Evolutionary conservation across 2,329 filamentous ascomycete genomes (phyloP), one percentile per base, ranked within the genome.

Genomic region (Nothopassalora personata): DNA sequence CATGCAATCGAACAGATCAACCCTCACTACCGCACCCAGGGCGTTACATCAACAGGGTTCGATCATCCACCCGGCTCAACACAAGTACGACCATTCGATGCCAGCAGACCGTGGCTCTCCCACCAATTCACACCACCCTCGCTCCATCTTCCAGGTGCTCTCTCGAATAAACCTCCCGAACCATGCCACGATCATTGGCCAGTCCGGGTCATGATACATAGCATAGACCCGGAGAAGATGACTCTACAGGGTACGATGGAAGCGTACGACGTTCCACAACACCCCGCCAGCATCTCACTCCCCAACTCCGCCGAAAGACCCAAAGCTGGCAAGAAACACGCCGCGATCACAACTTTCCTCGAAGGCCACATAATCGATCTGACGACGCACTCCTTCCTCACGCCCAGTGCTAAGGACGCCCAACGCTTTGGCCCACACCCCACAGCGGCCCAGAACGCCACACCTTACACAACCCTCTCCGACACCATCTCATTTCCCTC

Each of bases 361-460:
- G 85, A 87, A 75, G 86, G 86, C 56, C 86, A 88, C 68, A 86
- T 88, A 60, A 82, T 88, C 61, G 86, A 88, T 69, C 84, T 81
- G 65, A 70, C 70, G 47, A 75, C 71, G 4, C 74, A 80, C 68
- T 78, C 74, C 51, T 75, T 88, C 64, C 74, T 81, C 53, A 83
- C 80, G 10, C 72, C 71, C 9, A 72, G 77, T 51, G 79, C 79
- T 11, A 61, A 60, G 30, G 54, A 63, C 58, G 66, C 46, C 15
- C 57, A 59, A 50, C 60, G 53, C 10, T 52, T 43, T 1, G 56
- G 59, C 52, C 61, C 60, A 11, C 55, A 66, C 47, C 53, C 54
- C 1, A 65, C 65, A 10, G 45, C 33, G 39, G 28, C 62, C 0
- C 43, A 58, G 31, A 67, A 66, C 47, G 28, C 60, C 5, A 66